Evolutionary conservation across 83 land plant genomes (phyloP), one percentile per base, ranked within the genome.

Genomic region (Isoetes engelmannii): DNA sequence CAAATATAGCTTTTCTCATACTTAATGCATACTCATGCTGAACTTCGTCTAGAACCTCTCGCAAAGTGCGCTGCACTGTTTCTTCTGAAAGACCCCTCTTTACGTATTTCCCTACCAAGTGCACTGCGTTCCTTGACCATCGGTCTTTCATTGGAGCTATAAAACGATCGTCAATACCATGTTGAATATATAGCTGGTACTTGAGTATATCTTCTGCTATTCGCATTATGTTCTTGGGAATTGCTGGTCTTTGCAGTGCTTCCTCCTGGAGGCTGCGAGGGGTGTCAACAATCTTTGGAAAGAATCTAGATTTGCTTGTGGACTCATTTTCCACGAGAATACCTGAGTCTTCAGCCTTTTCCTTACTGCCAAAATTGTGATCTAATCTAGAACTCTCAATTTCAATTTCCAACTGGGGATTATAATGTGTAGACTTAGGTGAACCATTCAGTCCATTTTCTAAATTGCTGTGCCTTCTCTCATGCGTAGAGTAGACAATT

Each of bases 1-100:
- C 73, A 5, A 79, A 48, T 47, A 79, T 79, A 18, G 81, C 68
- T 57, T 79, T 74, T 7, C 81, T 60, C 81, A 79, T 79, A 68
- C 81, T 79, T 7, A 55, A 9, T 54, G 69, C 37, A 44, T 79
- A 79, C 0, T 74, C 77, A 48, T 74, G 50, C 5, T 74, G 79
- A 6, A 79, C 72, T 55, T 79, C 81, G 8, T 50, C 50, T 6
- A 62, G 54, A 28, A 79, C 78, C 4, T 53, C 66, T 47, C 53
- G 48, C 67, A 79, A 15, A 41, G 77, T 69, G 1, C 65, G 62
- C 44, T 74, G 72, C 28, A 74, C 51, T 12, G 48, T 18, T 4
- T 67, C 67, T 44, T 46, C 15, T 17, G 79, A 53, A 3, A 79
- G 59, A 17, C 72, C 77, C 13, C 56, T 46, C 28, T 61, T 68